A percentile compares a stretch with the other conserved stretches of the same genome.
These are phyloP conservation scores for Musa schizocarpa DNA, from an alignment of 176 grass and related monocot genomes.

Conservation along the genomic window DNA sequence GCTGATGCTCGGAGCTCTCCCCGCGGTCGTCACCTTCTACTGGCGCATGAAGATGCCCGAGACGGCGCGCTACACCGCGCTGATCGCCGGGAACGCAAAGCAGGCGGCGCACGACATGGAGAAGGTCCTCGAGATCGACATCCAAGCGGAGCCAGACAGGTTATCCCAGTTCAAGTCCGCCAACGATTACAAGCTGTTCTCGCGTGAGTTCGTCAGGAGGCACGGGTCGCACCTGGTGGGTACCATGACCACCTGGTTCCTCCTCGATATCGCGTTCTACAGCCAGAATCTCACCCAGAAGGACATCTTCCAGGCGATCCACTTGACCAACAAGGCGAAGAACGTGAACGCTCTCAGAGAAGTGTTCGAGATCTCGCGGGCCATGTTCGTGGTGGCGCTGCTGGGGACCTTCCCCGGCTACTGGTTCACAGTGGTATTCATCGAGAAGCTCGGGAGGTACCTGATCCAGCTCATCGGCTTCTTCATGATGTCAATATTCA, in stretches of 20 bases:
- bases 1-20: slow-evolving; percentile 33
- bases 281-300: slow-evolving; percentile 18
- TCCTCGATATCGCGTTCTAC: slow-evolving; percentile 8
- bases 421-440: slow-evolving; percentile 28
- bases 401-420: slow-evolving; percentile 34
- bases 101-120: slow-evolving; percentile 30
- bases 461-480: slow-evolving; percentile 34
- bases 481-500: slow-evolving; percentile 35
- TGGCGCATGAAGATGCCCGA: slow-evolving; percentile 14
- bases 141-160: slow-evolving; percentile 20
- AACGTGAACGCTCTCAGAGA: slow-evolving; percentile 20
- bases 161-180: slow-evolving; percentile 25
- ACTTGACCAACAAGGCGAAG: neutral
- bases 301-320: slow-evolving; percentile 23
- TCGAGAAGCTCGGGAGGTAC: slow-evolving; percentile 29
- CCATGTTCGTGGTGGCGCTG: slow-evolving; percentile 32
- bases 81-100: slow-evolving; percentile 17
- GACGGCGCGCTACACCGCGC: slow-evolving; percentile 7
- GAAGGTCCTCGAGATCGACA: slow-evolving; percentile 23
- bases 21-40: slow-evolving; percentile 21
- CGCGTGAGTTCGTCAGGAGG: slow-evolving; percentile 10
- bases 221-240: slow-evolving; percentile 30
- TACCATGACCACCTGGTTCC: slow-evolving; percentile 10
- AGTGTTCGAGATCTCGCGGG: slow-evolving; percentile 20
- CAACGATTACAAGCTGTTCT: slow-evolving; percentile 20